phyloP scores from a whole-genome alignment of 2,329 filamentous ascomycete genomes.

The Clonostachys rhizophaga region DNA sequence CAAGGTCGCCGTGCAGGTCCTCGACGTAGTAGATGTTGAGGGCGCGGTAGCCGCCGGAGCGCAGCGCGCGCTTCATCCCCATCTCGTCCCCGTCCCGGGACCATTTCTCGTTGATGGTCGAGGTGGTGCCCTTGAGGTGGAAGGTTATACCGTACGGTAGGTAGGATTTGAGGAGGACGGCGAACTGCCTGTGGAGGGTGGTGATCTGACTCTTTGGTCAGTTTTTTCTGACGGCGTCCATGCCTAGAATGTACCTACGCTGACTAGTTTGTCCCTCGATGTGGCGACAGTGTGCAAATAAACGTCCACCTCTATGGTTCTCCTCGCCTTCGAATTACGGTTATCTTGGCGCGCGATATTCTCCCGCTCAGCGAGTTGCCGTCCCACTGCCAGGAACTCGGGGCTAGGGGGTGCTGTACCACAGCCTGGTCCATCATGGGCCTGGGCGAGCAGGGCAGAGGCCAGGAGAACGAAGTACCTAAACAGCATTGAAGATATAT shows the following conservation, averaged over 20 bases:
- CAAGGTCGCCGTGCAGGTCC: constrained; percentile 24
- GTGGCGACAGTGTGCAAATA: constrained; percentile 5
- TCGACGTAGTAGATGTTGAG: constrained; percentile 41
- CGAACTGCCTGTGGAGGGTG: constrained; percentile 13
- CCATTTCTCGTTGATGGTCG: constrained; percentile 22
- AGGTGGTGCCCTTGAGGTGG: constrained; percentile 15
- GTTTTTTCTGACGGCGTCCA: neutral
- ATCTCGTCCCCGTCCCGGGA: constrained; percentile 18
- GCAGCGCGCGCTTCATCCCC: constrained; percentile 37
- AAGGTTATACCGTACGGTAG: constrained; percentile 12
- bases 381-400: neutral
- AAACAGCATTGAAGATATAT: constrained; percentile 2
- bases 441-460: constrained; percentile 1
- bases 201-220: constrained; percentile 2
- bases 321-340: constrained; percentile 5
- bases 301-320: constrained; percentile 9
- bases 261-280: neutral
- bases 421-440: neutral
- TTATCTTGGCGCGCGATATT: neutral
- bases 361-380: constrained; percentile 1
- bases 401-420: constrained; percentile 1
- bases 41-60: constrained; percentile 31
- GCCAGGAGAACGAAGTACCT: constrained; percentile 5
- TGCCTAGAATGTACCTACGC: neutral
- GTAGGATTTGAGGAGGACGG: constrained; percentile 15